Conservation (phyloP, 2,329 filamentous ascomycete species). For the Penicillium glabrum region DNA sequence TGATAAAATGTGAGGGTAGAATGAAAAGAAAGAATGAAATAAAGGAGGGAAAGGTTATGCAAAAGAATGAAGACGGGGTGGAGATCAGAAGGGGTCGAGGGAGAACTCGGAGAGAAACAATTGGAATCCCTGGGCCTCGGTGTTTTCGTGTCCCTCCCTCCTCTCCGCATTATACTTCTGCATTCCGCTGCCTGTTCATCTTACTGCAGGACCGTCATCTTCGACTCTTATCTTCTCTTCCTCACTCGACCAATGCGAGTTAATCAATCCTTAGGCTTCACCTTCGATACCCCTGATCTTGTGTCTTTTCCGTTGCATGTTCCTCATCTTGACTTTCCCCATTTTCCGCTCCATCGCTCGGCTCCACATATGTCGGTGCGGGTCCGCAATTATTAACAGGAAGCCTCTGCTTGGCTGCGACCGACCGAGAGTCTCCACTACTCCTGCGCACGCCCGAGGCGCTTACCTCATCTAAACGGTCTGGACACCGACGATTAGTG, state of each 20-base stretch:
- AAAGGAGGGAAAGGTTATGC: constrained; percentile 6
- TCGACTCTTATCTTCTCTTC: neutral
- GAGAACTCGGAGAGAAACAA: constrained; percentile 9
- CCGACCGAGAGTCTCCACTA: neutral
- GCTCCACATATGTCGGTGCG: constrained; percentile 7
- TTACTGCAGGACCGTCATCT: neutral
- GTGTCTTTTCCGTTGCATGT: neutral
- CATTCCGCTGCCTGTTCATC: too few species aligned
- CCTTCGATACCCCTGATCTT: neutral
- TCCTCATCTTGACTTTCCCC: neutral
- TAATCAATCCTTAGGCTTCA: neutral
- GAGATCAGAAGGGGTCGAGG: constrained; percentile 4
- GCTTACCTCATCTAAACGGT: constrained; percentile 1
- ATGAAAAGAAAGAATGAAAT: constrained; percentile 4
- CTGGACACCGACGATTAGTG: neutral
- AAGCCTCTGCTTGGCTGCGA: constrained; percentile 20
- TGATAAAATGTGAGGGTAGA: constrained; percentile 8
- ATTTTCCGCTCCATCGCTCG: neutral
- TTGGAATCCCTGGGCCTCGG: constrained; percentile 1
- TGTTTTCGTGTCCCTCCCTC: neutral
- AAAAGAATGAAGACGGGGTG: neutral
- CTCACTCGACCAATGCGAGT: neutral
- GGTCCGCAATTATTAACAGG: constrained; percentile 25
- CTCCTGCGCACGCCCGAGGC: neutral
- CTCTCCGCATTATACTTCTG: neutral